Conservation (phyloP, 306 rosid genomes). For the Rosa persica region DNA sequence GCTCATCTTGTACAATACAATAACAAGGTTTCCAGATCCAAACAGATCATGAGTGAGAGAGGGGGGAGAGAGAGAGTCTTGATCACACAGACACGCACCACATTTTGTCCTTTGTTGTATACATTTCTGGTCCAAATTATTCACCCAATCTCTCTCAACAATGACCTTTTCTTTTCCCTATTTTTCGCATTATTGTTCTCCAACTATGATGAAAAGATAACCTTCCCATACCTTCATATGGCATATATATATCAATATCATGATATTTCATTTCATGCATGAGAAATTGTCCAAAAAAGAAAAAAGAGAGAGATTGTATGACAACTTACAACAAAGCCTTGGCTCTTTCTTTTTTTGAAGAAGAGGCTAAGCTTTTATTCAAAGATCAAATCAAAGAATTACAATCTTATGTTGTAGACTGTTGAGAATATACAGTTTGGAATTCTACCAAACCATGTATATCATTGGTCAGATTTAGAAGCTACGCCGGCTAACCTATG, state of each 20-base stretch:
- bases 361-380: no score
- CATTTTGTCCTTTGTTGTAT: slow-evolving; percentile 8
- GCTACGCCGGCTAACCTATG: no score
- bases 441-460: no score
- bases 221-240: no score
- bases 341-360: not conserved
- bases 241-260: not conserved
- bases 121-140: slow-evolving; percentile 29
- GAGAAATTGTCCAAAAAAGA: not conserved
- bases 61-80: not conserved
- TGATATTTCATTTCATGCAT: slow-evolving; percentile 1
- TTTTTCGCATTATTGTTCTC: not conserved
- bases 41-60: not conserved
- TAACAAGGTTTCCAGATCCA: not conserved
- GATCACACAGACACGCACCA: slow-evolving; percentile 5
- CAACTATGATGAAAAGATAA: not conserved
- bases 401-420: no score
- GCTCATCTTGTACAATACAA: not conserved
- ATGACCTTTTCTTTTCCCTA: slow-evolving; percentile 8
- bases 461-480: no score
- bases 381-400: no score
- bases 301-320: not conserved
- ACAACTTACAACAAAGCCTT: not conserved
- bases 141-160: not conserved
- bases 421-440: no score